phyloP scores from a whole-genome alignment of 495 filamentous ascomycete genomes.

The Extremus antarcticus region DNA sequence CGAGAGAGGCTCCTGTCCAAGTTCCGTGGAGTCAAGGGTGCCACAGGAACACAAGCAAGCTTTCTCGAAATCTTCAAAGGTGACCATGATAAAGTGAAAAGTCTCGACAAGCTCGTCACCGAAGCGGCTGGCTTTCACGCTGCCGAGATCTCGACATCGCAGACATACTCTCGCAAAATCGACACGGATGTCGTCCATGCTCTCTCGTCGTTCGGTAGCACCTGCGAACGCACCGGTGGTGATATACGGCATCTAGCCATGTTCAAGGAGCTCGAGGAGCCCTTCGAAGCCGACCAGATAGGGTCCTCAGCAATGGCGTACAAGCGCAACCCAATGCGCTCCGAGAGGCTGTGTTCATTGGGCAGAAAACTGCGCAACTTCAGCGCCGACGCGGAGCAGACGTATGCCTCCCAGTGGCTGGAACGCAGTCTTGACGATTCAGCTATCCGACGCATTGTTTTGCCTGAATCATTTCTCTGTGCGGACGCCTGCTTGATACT shows the following conservation, averaged over 20 bases:
- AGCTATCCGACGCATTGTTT: conserved; percentile 56
- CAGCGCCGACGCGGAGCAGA: conserved; percentile 59
- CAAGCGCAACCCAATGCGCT: conserved; percentile 86
- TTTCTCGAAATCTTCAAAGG: conserved; percentile 77
- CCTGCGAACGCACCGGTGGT: conserved; percentile 59
- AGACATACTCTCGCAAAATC: conserved; percentile 77
- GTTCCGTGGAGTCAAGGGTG: conserved; percentile 78
- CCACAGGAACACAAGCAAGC: conserved; percentile 66
- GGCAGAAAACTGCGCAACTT: conserved; percentile 58
- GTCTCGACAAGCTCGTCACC: conserved; percentile 61
- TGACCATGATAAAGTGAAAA: conserved; percentile 66
- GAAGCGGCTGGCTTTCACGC: conserved; percentile 73
- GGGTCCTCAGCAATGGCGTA: conserved; percentile 59
- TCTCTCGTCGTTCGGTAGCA: conserved; percentile 71
- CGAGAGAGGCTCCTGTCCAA: conserved; percentile 50
- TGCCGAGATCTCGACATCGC: conserved; percentile 63
- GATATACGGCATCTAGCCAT: conserved; percentile 74
- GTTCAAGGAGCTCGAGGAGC: conserved; percentile 81
- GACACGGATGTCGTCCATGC: conserved; percentile 73
- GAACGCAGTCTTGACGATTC: conserved; percentile 53
- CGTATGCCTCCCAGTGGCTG: conserved; percentile 76
- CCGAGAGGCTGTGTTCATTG: conserved; percentile 70
- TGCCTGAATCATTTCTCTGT: conserved; percentile 71
- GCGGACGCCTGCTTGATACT: conserved; percentile 75
- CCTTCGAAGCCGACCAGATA: conserved; percentile 73